Evolutionary conservation across 2,329 filamentous ascomycete genomes (phyloP), one percentile per base, ranked within the genome.

Genomic region (Aspergillus sclerotialis): DNA sequence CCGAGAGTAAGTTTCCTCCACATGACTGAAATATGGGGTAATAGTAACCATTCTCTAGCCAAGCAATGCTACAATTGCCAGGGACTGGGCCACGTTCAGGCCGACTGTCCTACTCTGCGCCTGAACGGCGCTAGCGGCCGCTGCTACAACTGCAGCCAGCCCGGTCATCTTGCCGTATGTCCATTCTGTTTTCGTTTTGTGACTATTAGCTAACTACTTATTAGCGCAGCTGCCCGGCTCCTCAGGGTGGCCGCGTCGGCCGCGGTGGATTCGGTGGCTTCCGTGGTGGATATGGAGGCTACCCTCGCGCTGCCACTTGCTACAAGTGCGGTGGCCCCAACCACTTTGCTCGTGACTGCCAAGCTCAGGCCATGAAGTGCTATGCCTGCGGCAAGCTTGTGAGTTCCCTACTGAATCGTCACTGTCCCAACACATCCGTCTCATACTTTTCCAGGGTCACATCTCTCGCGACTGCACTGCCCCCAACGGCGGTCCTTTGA

Each of bases 51-150:
- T 19, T 33, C 36, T 42, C 30, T 54, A 81, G 88, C 88, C 34
- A 98, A 98, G 80, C 92, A 98, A 75, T 98, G 92, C 79, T 98
- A 98, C 67, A 92, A 96, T 72, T 98, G 92, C 76, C 92, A 96
- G 73, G 92, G 92, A 39, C 78, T 96, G 43, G 92, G 92, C 49
- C 92, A 98, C 63, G 92, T 98, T 55, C 92, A 98, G 73, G 92
- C 92, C 51, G 92, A 98, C 67, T 98, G 92, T 77, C 92, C 92
- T 55, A 96, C 92, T 43, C 78, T 98, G 46, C 87, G 92, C 52
- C 68, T 98, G 63, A 94, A 80, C 65, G 89, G 84, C 48, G 78
- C 81, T 44, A 81, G 83, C 61, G 87, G 86, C 46, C 86, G 88
- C 52, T 98, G 92, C 80, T 98, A 98, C 70, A 92, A 86, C 69